Evolutionary conservation across 495 filamentous ascomycete species (phyloP).

Genomic region (Tuber magnatum): DNA sequence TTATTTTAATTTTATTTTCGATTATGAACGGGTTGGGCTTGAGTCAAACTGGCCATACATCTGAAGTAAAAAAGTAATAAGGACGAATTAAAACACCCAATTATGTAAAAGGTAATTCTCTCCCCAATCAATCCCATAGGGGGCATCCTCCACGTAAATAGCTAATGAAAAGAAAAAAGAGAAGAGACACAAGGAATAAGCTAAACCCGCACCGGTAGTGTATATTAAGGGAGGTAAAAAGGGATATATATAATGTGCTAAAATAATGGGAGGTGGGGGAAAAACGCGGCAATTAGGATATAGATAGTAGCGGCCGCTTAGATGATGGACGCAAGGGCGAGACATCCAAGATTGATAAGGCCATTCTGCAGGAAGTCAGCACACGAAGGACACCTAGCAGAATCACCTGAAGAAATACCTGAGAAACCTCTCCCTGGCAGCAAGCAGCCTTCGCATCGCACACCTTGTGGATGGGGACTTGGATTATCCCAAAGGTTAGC

Average conservation of each 20-base stretch:
- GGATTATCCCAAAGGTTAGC: slow-evolving; percentile 10
- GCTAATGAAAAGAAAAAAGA: neutral
- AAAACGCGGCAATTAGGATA: neutral
- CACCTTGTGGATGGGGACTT: slow-evolving; percentile 30
- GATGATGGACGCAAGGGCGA: slow-evolving; percentile 29
- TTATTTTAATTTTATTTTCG: neutral
- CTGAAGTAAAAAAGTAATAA: neutral
- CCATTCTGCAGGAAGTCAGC: slow-evolving; percentile 16
- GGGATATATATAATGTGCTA: neutral
- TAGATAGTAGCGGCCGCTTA: neutral
- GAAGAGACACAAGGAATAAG: neutral
- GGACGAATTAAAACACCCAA: neutral
- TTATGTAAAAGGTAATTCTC: neutral
- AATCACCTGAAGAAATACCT: slow-evolving; percentile 8
- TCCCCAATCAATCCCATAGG: neutral
- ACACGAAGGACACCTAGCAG: neutral
- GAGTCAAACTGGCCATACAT: neutral
- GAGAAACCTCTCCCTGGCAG: slow-evolving; percentile 30
- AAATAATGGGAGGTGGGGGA: neutral
- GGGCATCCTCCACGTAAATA: neutral
- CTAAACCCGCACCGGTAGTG: neutral
- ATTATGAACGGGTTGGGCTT: neutral
- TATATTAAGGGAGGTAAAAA: neutral
- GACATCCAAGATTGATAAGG: slow-evolving; percentile 28
- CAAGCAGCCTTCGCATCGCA: slow-evolving; percentile 33